Conservation (phyloP, 495 filamentous ascomycete species). For the Hypoxylon fuscum region DNA sequence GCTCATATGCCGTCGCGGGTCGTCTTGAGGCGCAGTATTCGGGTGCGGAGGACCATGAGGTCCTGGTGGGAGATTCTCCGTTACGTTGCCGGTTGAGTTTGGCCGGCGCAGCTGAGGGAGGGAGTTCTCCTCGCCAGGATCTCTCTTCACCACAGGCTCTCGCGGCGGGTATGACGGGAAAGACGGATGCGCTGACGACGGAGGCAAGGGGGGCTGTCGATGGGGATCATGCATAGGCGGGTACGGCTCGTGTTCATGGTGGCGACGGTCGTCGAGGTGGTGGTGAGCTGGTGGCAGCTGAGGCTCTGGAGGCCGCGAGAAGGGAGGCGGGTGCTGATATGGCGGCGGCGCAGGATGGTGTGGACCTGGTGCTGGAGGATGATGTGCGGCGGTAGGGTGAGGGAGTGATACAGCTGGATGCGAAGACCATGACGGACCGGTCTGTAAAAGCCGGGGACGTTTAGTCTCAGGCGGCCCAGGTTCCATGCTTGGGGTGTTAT, state of each 20-base stretch:
- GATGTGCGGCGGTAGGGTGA: conserved; percentile 55
- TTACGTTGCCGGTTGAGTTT: conserved; percentile 53
- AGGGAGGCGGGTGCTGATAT: conserved; percentile 53
- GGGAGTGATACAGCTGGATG: conserved; percentile 57
- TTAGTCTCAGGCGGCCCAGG: conserved; percentile 57
- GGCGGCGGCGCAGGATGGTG: conserved; percentile 53
- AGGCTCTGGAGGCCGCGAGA: conserved; percentile 51
- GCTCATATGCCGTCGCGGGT: conserved; percentile 57
- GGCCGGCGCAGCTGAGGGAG: conserved; percentile 56
- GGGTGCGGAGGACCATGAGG: conserved; percentile 47
- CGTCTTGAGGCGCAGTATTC: conserved; percentile 44
- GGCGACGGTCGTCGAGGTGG: conserved; percentile 57
- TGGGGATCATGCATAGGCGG: conserved; percentile 61
- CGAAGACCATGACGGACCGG: conserved; percentile 54
- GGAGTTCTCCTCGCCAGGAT: conserved; percentile 56
- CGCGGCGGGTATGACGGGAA: conserved; percentile 49
- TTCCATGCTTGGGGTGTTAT: conserved; percentile 61
- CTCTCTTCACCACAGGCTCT: conserved; percentile 61
- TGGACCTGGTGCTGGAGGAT: conserved; percentile 45
- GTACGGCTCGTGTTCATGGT: conserved; percentile 59
- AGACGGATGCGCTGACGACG: conserved; percentile 56
- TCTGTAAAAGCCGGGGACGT: conserved; percentile 56
- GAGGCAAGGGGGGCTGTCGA: conserved; percentile 52
- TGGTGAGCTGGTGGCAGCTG: conserved; percentile 45
- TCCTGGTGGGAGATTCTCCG: conserved; percentile 48